These are phyloP conservation scores for Hymenoscyphus fructigenus DNA, from an alignment of 2,329 filamentous ascomycete genomes.

Conservation along the genomic window DNA sequence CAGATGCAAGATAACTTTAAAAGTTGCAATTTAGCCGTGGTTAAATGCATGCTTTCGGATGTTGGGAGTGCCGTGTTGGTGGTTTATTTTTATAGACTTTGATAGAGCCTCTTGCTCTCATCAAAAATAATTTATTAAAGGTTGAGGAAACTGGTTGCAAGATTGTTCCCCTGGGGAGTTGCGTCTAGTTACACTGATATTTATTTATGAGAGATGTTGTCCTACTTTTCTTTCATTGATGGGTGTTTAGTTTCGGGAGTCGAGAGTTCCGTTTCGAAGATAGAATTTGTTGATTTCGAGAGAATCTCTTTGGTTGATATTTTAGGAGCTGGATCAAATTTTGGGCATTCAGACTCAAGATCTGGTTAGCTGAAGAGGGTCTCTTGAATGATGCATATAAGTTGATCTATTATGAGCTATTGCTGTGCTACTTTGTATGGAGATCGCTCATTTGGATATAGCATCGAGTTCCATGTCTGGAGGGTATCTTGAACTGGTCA, in stretches of 20 bases:
- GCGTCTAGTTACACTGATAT: not conserved
- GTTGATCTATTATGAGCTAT: not conserved
- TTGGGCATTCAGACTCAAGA: not conserved
- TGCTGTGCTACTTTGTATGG: not conserved
- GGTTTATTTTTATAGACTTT: not conserved
- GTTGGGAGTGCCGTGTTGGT: not conserved
- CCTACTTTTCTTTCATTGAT: not conserved
- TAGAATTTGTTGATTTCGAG: not conserved
- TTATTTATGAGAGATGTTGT: not conserved
- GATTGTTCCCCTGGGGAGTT: not conserved
- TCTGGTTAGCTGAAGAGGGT: not conserved
- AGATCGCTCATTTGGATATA: not conserved
- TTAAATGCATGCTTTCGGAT: not conserved
- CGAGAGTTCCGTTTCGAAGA: not conserved
- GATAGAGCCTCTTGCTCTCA: not conserved
- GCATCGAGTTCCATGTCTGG: not conserved
- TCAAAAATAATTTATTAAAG: not conserved
- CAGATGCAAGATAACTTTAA: conserved; percentile 2
- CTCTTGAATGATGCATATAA: not conserved
- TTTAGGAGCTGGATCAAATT: not conserved
- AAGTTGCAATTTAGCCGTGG: not conserved
- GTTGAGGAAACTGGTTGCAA: not conserved
- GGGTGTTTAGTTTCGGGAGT: not conserved
- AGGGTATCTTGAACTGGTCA: not conserved
- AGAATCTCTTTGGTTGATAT: not conserved